phyloP scores from a whole-genome alignment of 176 grass and related monocot species.

The Ampelocalamus luodianensis region DNA sequence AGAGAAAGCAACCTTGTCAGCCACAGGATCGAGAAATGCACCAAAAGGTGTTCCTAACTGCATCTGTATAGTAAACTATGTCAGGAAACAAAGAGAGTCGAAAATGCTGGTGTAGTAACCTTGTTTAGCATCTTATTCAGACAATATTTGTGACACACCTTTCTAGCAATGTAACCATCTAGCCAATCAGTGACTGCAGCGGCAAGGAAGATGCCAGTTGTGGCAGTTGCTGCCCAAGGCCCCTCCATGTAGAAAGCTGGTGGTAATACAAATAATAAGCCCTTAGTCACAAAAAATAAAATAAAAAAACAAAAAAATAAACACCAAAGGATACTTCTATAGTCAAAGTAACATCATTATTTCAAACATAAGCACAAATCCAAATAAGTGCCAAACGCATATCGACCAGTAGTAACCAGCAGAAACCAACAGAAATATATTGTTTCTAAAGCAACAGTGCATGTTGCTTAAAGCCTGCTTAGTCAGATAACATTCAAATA shows the following conservation, averaged over 20 bases:
- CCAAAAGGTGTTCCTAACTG: conserved; percentile 92
- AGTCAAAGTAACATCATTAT: conserved; percentile 16
- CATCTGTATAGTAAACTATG: conserved; percentile 64
- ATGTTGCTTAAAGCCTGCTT: neutral
- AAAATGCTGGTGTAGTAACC: conserved; percentile 22
- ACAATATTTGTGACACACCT: conserved; percentile 60
- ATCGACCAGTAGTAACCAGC: neutral
- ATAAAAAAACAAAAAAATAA: neutral
- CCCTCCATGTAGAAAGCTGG: conserved; percentile 93
- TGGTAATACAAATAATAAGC: conserved; percentile 38
- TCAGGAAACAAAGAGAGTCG: conserved; percentile 13
- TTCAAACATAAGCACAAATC: conserved; percentile 25
- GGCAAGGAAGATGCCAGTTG: conserved; percentile 89
- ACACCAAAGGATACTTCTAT: neutral
- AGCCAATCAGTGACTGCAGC: conserved; percentile 97
- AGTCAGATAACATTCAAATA: neutral
- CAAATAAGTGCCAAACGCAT: neutral
- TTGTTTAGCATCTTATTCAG: conserved; percentile 24
- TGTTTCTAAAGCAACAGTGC: conserved; percentile 18
- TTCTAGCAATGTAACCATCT: conserved; percentile 97
- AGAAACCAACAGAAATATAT: neutral
- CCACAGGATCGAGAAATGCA: conserved; percentile 99
- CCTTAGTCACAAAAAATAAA: neutral
- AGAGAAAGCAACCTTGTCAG: conserved; percentile 83
- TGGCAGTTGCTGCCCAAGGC: conserved; percentile 74